phyloP scores from a whole-genome alignment of 768 basidiomycete species.

The Mycena belliarum region DNA sequence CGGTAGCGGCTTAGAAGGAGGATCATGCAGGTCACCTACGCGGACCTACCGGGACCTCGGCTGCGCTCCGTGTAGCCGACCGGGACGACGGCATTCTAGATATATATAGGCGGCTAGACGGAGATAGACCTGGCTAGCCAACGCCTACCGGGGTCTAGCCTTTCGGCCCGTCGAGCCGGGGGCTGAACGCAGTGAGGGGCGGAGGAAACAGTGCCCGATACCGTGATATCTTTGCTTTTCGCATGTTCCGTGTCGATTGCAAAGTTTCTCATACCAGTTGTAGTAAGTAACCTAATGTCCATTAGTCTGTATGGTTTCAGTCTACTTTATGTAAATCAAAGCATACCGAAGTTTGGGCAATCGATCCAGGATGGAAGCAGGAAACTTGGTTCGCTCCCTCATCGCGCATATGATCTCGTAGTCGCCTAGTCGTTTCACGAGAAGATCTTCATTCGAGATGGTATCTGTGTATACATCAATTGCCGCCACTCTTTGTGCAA shows the following conservation, averaged over 20 bases:
- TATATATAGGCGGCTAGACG: too few species aligned
- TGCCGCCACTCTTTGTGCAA: conserved; percentile 34
- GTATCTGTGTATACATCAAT: conserved; percentile 56
- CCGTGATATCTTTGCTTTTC: conserved; percentile 47
- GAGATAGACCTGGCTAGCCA: too few species aligned
- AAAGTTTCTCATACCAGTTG: conserved; percentile 52
- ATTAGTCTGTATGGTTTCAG: neutral
- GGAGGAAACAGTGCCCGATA: conserved; percentile 47
- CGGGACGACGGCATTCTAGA: too few species aligned
- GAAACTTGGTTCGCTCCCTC: conserved; percentile 66
- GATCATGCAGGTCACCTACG: too few species aligned
- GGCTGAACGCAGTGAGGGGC: too few species aligned
- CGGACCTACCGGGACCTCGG: too few species aligned
- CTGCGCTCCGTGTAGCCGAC: too few species aligned
- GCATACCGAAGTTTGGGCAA: conserved; percentile 56
- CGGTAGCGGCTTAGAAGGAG: too few species aligned
- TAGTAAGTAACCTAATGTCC: conserved; percentile 48
- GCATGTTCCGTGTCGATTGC: conserved; percentile 53
- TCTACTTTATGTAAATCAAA: neutral
- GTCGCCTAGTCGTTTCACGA: conserved; percentile 48
- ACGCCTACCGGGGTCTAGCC: too few species aligned
- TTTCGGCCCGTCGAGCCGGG: too few species aligned
- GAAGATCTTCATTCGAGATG: conserved; percentile 48
- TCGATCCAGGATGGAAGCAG: conserved; percentile 46
- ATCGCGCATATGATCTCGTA: conserved; percentile 65